Percentiles rank a stretch among this genome's conserved stretches.
Conservation (phyloP, 192 early-diverging fungal species). For the Dissophora ornata region DNA sequence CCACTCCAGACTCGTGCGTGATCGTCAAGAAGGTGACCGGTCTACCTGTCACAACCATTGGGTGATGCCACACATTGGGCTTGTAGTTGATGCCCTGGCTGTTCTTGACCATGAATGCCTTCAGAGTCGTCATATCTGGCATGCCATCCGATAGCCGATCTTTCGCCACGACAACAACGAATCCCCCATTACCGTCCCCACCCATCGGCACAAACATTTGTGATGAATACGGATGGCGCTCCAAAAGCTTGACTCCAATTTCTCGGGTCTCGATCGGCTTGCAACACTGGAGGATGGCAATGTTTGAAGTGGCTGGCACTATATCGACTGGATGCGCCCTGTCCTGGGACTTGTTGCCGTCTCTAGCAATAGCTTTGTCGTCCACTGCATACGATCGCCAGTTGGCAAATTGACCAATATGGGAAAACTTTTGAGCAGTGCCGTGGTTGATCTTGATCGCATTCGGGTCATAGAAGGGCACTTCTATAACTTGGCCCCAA, state of each 20-base stretch:
- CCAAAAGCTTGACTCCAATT: conserved; percentile 79
- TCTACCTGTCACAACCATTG: conserved; percentile 77
- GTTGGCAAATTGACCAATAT: conserved; percentile 73
- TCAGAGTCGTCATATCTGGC: conserved; percentile 78
- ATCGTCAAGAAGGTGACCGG: conserved; percentile 55
- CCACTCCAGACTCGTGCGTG: conserved; percentile 80
- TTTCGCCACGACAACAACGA: conserved; percentile 46
- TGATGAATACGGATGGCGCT: conserved; percentile 87
- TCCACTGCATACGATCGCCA: conserved; percentile 56
- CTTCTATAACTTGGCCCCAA: conserved; percentile 81
- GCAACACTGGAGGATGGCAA: conserved; percentile 52
- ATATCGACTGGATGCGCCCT: too few relatives aligned
- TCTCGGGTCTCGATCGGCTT: conserved; percentile 59
- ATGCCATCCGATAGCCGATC: conserved; percentile 65
- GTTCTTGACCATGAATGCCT: conserved; percentile 76
- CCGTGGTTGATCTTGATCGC: conserved; percentile 72
- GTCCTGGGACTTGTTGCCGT: conserved; percentile 66
- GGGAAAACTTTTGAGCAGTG: conserved; percentile 80
- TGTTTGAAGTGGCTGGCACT: conserved; percentile 60
- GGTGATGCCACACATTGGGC: conserved; percentile 90
- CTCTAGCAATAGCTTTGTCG: conserved; percentile 33
- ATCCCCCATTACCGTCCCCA: conserved; percentile 53
- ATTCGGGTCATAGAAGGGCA: conserved; percentile 37
- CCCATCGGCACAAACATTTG: conserved; percentile 91
- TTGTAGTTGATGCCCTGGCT: conserved; percentile 86